Conservation (phyloP, 805 yeast species). For the Lachancea mirantina region DNA sequence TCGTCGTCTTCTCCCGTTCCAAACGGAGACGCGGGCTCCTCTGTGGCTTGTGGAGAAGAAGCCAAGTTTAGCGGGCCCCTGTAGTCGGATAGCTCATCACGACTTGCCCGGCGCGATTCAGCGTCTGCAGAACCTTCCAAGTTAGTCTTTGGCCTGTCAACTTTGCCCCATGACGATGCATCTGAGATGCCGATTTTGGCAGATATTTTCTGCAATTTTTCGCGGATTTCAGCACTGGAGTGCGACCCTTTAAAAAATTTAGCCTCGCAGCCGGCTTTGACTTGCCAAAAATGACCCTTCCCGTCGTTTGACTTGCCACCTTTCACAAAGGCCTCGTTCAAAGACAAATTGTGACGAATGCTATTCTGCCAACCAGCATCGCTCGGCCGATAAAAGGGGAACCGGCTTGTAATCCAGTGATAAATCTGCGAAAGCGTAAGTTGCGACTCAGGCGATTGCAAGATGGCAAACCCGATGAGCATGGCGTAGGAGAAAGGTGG, state of each 20-base stretch:
- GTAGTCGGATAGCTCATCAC: too few relatives aligned
- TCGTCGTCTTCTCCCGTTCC: background rate
- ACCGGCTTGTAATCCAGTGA: conserved; percentile 84
- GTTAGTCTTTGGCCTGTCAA: too few relatives aligned
- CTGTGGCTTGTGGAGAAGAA: conserved; percentile 4
- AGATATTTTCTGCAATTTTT: conserved; percentile 10
- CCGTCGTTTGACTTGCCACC: conserved; percentile 85
- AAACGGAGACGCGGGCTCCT: conserved; percentile 1
- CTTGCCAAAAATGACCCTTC: conserved; percentile 85
- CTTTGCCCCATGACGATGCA: too few relatives aligned
- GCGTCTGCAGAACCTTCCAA: too few relatives aligned
- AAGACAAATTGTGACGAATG: conserved; percentile 85
- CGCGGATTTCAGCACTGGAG: conserved; percentile 19
- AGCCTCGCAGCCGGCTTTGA: conserved; percentile 73
- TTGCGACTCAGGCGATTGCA: conserved; percentile 66
- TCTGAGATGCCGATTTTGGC: too few relatives aligned
- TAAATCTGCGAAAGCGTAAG: conserved; percentile 80
- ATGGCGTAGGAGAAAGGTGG: conserved; percentile 96
- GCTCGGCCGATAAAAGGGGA: conserved; percentile 71
- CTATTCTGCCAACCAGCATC: conserved; percentile 98
- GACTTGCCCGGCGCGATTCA: too few relatives aligned
- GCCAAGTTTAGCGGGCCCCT: conserved; percentile 1
- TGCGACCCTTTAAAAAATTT: conserved; percentile 56
- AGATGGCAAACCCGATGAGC: conserved; percentile 85
- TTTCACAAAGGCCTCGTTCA: conserved; percentile 88